Conservation (phyloP, 2,329 filamentous ascomycete species). For the Claviceps pusilla region DNA sequence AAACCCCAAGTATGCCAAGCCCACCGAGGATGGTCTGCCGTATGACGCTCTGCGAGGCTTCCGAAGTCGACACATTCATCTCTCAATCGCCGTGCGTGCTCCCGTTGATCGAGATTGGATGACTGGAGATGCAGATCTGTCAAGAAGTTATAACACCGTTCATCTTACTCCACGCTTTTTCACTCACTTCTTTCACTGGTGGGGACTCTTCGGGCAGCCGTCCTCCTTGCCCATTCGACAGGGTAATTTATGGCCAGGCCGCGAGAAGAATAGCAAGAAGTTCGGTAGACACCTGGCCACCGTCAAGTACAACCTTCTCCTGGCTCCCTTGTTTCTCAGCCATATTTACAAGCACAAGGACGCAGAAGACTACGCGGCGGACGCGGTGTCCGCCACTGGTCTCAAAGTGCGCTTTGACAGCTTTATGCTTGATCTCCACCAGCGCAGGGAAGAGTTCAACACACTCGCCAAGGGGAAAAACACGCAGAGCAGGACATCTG, state of each 20-base stretch:
- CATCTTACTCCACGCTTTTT: conserved; percentile 93
- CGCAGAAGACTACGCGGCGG: conserved; percentile 65
- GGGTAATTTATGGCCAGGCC: conserved; percentile 75
- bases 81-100: conserved; percentile 81
- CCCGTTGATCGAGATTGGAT: conserved; percentile 80
- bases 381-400: conserved; percentile 77
- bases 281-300: conserved; percentile 95
- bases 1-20: conserved; percentile 58
- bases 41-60: conserved; percentile 98
- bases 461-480: conserved; percentile 63
- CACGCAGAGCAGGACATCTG: conserved; percentile 67
- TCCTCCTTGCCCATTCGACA: conserved; percentile 92
- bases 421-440: conserved; percentile 93
- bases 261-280: conserved; percentile 96
- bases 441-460: conserved; percentile 81
- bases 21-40: conserved; percentile 34
- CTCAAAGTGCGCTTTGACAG: conserved; percentile 90
- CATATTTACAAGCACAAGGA: conserved; percentile 99
- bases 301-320: conserved; percentile 88
- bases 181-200: conserved; percentile 96
- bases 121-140: conserved; percentile 56
- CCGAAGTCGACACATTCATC: conserved; percentile 87
- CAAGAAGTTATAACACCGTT: conserved; percentile 88
- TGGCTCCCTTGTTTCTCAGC: conserved; percentile 86
- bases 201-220: conserved; percentile 86